Evolutionary conservation across 2,329 filamentous ascomycete genomes (phyloP).

Genomic region (Mycosphaerella sp.): DNA sequence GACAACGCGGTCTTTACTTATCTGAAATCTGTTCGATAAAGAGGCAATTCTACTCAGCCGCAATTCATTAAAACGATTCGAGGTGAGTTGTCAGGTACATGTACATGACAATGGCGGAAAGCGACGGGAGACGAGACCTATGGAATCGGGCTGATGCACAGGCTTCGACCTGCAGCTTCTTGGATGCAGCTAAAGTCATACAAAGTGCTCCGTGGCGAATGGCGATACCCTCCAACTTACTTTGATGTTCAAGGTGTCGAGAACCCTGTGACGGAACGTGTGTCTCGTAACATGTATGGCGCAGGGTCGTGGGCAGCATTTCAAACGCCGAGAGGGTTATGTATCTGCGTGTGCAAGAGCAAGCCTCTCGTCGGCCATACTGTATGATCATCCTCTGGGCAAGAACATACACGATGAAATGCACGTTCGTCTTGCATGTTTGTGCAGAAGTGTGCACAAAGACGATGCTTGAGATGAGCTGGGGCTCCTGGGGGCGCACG

Average conservation of each 20-base stretch:
- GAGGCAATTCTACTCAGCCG: too few species aligned
- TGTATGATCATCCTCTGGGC: background rate
- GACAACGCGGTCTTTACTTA: too few species aligned
- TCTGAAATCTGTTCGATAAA: too few species aligned
- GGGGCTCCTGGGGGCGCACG: slow-evolving; percentile 7
- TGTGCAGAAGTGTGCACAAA: background rate
- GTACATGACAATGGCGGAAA: background rate
- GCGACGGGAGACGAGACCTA: background rate
- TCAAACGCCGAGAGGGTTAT: slow-evolving; percentile 1
- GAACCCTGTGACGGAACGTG: slow-evolving; percentile 8
- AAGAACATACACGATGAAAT: background rate
- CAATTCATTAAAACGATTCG: background rate
- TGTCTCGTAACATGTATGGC: slow-evolving; percentile 5
- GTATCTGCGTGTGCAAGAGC: background rate
- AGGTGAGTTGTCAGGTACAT: background rate
- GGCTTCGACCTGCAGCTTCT: background rate
- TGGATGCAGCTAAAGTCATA: too few species aligned
- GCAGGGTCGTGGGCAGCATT: slow-evolving; percentile 8
- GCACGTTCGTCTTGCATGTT: background rate
- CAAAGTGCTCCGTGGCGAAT: background rate
- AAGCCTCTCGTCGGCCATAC: background rate
- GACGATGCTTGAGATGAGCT: background rate
- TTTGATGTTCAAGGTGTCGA: background rate
- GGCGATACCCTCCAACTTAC: slow-evolving; percentile 6
- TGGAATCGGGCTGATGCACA: background rate